Conservation (phyloP, 305 asterid genomes). For the Fraxinus velutina region DNA sequence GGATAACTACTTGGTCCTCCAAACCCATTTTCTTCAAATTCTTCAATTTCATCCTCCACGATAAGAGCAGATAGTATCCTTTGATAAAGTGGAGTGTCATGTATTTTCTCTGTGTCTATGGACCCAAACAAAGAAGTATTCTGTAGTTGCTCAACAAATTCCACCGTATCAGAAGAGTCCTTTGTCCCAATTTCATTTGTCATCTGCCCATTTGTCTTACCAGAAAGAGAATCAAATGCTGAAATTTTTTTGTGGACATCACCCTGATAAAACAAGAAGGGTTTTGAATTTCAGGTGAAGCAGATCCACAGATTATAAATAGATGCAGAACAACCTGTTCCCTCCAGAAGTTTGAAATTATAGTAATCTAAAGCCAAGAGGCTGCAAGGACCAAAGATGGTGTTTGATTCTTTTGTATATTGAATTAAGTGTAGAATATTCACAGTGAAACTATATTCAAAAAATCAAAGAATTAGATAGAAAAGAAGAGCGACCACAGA, state of each 20-base stretch:
- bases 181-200: conserved; percentile 36
- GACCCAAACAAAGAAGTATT: conserved; percentile 44
- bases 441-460: conserved; percentile 6
- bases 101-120: conserved; percentile 43
- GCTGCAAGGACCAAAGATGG: background rate
- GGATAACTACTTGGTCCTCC: conserved; percentile 46
- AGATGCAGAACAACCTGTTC: conserved; percentile 14
- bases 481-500: conserved; percentile 13
- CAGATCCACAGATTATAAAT: conserved; percentile 19
- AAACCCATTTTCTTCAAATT: conserved; percentile 68
- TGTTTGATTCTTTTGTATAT: background rate
- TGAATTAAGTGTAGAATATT: background rate
- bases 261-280: conserved; percentile 40
- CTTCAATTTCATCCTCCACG: conserved; percentile 72
- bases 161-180: conserved; percentile 37
- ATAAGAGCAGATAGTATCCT: conserved; percentile 93
- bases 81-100: conserved; percentile 70
- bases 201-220: conserved; percentile 38
- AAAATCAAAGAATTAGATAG: conserved; percentile 8
- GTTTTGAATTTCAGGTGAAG: conserved; percentile 24
- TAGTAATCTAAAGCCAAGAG: background rate
- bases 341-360: conserved; percentile 4
- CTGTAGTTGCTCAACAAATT: conserved; percentile 48
- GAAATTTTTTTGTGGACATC: conserved; percentile 41
- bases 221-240: conserved; percentile 37